Percentiles rank a stretch among this genome's conserved stretches.
phyloP scores from a whole-genome alignment of 1,284 basidiomycete genomes.

The Sphaerobolus stellatus region DNA sequence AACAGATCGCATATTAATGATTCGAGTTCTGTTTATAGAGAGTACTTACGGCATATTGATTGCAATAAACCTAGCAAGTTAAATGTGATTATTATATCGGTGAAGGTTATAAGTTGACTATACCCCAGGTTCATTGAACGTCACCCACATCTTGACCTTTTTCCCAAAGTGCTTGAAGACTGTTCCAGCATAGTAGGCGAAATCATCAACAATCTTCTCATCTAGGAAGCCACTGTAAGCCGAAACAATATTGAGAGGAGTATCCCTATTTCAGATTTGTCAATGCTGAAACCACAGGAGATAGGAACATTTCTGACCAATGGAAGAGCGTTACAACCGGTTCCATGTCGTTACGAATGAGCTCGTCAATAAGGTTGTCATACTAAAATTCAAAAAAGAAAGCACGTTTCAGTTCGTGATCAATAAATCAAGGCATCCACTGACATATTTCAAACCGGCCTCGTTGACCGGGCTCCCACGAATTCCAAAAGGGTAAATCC shows the following conservation, averaged over 20 bases:
- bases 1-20: neutral
- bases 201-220: constrained; percentile 45
- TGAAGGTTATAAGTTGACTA: constrained; percentile 16
- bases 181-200: constrained; percentile 46
- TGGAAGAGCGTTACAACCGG: constrained; percentile 39
- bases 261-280: constrained; percentile 47
- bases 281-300: constrained; percentile 1
- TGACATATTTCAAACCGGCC: constrained; percentile 36
- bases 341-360: constrained; percentile 40
- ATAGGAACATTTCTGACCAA: neutral
- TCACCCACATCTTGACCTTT: constrained; percentile 49
- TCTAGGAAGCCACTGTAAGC: constrained; percentile 50
- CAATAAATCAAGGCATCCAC: neutral
- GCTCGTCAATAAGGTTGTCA: constrained; percentile 40
- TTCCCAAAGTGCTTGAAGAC: constrained; percentile 50
- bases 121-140: constrained; percentile 50
- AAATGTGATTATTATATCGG: neutral
- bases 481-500: constrained; percentile 48
- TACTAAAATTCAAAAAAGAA: constrained; percentile 23
- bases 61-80: constrained; percentile 4
- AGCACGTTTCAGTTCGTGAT: neutral
- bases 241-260: constrained; percentile 42
- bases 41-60: constrained; percentile 1
- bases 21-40: neutral
- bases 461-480: constrained; percentile 48